Base-by-base conservation (phyloP, 305 asterid species). In the Caryopteris hybrid region DNA sequence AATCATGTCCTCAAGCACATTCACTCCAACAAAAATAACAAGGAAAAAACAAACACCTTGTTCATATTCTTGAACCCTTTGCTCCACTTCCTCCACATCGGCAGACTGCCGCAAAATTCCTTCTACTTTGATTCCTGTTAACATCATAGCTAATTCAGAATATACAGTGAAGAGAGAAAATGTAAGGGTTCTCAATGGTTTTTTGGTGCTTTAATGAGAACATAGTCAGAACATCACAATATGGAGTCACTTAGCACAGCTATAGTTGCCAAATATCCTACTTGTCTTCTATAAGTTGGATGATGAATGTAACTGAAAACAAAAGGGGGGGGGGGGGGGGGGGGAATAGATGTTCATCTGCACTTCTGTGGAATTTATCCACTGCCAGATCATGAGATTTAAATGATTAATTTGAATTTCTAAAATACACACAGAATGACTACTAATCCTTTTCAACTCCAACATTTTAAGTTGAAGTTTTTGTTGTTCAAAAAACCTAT, bases 21-120 rank as follows among this genome's bases (percentile, higher is more conserved):
- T 58, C 41, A 68, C 68, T 62, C n/a, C 33, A 59, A 52, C 51
- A 64, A 36, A 64, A 64, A 18, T 16, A 27, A 59, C 46, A 59
- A 20, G 86, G 12, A 42, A 46, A 67, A 22, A n/a, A n/a, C n/a
- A 89, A 25, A 8, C 0, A 70, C 99, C 99, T 95, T 88, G 96
- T 81, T 92, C 99, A 58, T 91, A 95, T 70, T 90, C 96, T 69
- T 88, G 90, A 78, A 95, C 95, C 85, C 99, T 88, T 66, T 74
- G 79, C 12, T 85, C 90, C 66, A 95, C 99, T 86, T 92, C 99
- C 83, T 92, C 99, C 66, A 95, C 97, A 74, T 95, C 99, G 23
- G 99, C 99, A 74, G 98, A 70, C 73, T 92, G 99, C 58, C 99
- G 87, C 73, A 95, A 80, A 70, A 95, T 92, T 70, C 99, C 99